Conservation (phyloP, 23 red algal species). For the Cyanidioschyzon merolae region DNA sequence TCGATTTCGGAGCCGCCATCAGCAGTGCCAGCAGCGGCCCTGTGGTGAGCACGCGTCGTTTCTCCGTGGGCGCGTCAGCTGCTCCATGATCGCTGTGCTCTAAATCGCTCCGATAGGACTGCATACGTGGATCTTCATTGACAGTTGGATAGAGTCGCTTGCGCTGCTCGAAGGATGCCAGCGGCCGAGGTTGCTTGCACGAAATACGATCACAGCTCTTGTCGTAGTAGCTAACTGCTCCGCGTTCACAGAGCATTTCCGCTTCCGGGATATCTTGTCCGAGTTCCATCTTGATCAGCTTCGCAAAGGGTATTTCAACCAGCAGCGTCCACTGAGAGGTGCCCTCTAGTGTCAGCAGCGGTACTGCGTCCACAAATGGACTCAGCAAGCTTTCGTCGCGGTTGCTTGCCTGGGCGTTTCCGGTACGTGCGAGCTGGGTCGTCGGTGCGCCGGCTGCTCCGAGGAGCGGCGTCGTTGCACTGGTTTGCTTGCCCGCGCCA, state of each 20-base stretch:
- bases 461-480: neutral
- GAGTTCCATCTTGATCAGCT: constrained; percentile 48
- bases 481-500: neutral
- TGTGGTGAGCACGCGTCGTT: constrained; percentile 55
- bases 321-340: constrained; percentile 46
- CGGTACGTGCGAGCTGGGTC: no score
- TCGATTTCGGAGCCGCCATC: constrained; percentile 57
- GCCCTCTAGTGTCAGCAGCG: neutral
- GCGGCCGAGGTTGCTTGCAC: constrained; percentile 34
- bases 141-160: constrained; percentile 59
- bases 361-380: neutral
- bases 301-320: constrained; percentile 51
- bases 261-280: constrained; percentile 21
- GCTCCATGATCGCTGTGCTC: constrained; percentile 35
- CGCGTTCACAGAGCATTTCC: constrained; percentile 46
- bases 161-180: constrained; percentile 40
- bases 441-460: neutral
- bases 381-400: neutral
- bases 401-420: neutral
- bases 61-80: neutral
- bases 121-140: constrained; percentile 81
- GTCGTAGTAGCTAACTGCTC: constrained; percentile 72
- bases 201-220: constrained; percentile 58
- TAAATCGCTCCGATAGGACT: constrained; percentile 21
- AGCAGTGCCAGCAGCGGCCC: constrained; percentile 62